A percentile compares a stretch with the other conserved stretches of the same genome.
Evolutionary conservation across 2,329 filamentous ascomycete species (phyloP).

Genomic region (Botrytis cinerea): DNA sequence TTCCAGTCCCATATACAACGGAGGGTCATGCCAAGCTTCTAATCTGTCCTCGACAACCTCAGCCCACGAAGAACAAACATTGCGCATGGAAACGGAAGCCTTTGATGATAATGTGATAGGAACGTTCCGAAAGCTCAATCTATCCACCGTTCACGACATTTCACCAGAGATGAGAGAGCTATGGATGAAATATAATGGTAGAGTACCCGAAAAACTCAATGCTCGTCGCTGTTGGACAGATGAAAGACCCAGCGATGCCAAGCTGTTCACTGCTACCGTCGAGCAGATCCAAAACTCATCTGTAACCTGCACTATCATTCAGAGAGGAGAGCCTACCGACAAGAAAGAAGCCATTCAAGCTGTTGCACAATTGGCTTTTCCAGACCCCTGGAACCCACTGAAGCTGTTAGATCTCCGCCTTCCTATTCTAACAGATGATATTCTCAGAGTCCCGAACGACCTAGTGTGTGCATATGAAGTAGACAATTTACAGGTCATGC

Average conservation of each 20-base stretch:
- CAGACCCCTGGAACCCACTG: neutral
- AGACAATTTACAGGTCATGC: neutral
- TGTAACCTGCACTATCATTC: neutral
- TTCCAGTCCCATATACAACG: neutral
- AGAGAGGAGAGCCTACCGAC: neutral
- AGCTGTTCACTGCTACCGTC: neutral
- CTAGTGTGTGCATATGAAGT: neutral
- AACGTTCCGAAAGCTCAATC: neutral
- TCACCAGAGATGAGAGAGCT: neutral
- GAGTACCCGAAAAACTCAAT: neutral
- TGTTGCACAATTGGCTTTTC: conserved; percentile 1
- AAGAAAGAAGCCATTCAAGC: neutral
- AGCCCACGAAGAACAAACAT: neutral
- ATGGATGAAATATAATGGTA: neutral
- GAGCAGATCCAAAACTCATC: neutral
- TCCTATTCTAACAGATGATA: neutral
- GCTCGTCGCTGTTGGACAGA: neutral
- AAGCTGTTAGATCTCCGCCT: neutral
- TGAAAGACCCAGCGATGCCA: neutral
- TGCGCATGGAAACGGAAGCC: neutral
- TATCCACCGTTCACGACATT: neutral
- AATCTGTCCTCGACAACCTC: neutral
- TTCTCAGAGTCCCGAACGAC: neutral
- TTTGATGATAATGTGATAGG: neutral
- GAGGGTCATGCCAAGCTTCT: neutral